Evolutionary conservation across 2,329 filamentous ascomycete genomes (phyloP).

Genomic region (Pleochaeta shiraiana): DNA sequence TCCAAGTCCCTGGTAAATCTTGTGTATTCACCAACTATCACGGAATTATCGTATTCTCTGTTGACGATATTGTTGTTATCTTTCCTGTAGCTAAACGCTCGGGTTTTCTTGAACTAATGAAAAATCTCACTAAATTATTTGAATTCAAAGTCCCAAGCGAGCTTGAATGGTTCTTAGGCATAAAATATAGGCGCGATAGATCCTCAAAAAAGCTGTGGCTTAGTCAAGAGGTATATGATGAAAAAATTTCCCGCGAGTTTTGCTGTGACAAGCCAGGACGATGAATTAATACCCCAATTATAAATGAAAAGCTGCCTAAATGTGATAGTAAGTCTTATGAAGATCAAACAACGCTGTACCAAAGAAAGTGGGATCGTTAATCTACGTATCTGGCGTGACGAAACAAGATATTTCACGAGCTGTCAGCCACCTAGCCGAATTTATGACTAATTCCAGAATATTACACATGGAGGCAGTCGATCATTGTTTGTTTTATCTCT

Average conservation of each 20-base stretch:
- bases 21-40: not conserved
- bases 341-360: not conserved
- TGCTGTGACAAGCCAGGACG: not conserved
- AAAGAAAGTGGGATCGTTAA: not conserved
- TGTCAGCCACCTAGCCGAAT: not conserved
- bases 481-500: not conserved
- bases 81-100: not conserved
- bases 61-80: not conserved
- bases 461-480: not conserved
- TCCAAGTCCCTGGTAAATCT: not conserved
- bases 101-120: not conserved
- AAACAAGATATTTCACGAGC: constrained; percentile 1
- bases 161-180: not conserved
- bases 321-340: not conserved
- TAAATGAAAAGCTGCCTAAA: not conserved
- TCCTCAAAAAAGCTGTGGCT: not conserved
- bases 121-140: not conserved
- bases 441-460: not conserved
- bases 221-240: not conserved
- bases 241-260: not conserved
- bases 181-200: not conserved
- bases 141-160: not conserved
- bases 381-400: not conserved
- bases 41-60: not conserved
- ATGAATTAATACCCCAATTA: not conserved